Conservation (phyloP, 306 rosid species). For the Vigna unguiculata region DNA sequence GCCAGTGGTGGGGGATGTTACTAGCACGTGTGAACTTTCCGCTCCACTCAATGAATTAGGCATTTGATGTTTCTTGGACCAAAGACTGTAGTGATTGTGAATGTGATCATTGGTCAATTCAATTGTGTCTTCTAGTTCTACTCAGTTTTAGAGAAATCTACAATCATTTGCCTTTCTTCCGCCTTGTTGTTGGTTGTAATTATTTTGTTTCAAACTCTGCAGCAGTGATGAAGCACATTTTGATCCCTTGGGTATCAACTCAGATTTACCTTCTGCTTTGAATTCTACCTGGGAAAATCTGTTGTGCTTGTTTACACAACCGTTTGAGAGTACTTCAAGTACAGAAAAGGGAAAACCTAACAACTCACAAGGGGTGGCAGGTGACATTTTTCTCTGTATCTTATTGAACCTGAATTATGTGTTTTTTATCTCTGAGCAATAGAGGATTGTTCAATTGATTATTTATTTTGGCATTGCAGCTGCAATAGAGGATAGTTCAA, state of each 20-base stretch:
- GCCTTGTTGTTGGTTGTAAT: constrained; percentile 28
- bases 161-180: not conserved
- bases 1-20: not conserved
- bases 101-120: not conserved
- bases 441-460: constrained; percentile 78
- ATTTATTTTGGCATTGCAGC: constrained; percentile 64
- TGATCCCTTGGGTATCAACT: constrained; percentile 83
- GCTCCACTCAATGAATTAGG: not conserved
- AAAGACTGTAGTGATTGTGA: not conserved
- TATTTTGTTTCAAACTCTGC: constrained; percentile 46
- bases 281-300: constrained; percentile 66
- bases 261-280: constrained; percentile 62
- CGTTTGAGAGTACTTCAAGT: constrained; percentile 66
- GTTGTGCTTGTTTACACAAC: constrained; percentile 55
- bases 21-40: not conserved
- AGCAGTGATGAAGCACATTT: constrained; percentile 67
- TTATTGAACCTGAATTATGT: constrained; percentile 23
- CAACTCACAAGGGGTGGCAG: constrained; percentile 85
- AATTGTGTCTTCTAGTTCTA: not conserved
- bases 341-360: constrained; percentile 74
- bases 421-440: constrained; percentile 39
- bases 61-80: not conserved
- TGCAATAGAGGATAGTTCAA: constrained; percentile 92
- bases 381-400: constrained; percentile 51
- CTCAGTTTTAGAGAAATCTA: not conserved